Conservation (phyloP, 225 moss, liverwort and hornwort species). For the Sphagnum contortum region DNA sequence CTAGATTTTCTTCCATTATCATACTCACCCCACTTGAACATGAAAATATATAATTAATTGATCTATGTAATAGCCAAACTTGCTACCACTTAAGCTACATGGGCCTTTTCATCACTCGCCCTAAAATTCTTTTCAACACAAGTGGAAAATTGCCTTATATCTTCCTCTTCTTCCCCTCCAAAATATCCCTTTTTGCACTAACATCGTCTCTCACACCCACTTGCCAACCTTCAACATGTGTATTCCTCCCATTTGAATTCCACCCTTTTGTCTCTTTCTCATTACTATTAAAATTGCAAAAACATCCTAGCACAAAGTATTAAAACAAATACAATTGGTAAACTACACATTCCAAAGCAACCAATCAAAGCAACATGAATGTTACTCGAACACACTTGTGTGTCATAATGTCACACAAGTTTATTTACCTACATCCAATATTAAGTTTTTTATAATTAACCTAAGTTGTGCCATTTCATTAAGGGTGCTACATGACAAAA, state of each 20-base stretch:
- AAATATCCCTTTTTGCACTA: slow-evolving; percentile 61
- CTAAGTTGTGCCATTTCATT: too few species aligned
- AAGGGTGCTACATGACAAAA: too few species aligned
- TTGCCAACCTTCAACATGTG: slow-evolving; percentile 46
- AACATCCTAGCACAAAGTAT: neutral
- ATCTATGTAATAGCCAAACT: slow-evolving; percentile 89
- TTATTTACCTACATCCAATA: too few species aligned
- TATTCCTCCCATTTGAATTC: slow-evolving; percentile 78
- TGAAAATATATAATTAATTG: neutral
- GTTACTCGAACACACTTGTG: too few species aligned
- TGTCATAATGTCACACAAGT: too few species aligned
- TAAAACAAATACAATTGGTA: too few species aligned
- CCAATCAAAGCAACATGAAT: too few species aligned
- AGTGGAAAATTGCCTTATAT: slow-evolving; percentile 69
- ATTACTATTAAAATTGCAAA: slow-evolving; percentile 42
- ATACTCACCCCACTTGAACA: too few species aligned
- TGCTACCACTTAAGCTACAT: slow-evolving; percentile 88
- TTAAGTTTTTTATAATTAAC: too few species aligned
- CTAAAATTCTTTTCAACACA: slow-evolving; percentile 87
- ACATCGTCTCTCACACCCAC: slow-evolving; percentile 52
- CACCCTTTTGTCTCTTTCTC: slow-evolving; percentile 73
- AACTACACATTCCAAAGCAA: too few species aligned
- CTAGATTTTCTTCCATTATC: too few species aligned
- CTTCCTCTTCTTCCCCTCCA: slow-evolving; percentile 58
- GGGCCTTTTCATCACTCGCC: slow-evolving; percentile 83